Evolutionary conservation across 768 basidiomycete species (phyloP), one percentile per base, ranked within the genome.

Genomic region (Leccinum subtestaceum): DNA sequence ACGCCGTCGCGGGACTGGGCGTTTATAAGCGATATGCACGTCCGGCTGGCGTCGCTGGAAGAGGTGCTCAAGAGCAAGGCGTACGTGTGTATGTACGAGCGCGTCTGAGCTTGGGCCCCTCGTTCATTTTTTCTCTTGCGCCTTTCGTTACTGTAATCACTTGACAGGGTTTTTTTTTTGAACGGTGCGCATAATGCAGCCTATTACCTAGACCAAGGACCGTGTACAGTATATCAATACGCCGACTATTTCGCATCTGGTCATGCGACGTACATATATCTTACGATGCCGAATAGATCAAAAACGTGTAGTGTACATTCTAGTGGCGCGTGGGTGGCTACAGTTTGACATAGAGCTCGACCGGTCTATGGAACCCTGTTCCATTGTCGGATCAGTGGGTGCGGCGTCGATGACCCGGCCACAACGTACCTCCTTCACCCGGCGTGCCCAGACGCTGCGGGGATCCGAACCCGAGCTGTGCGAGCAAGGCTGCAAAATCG

Each of bases 51-150:
- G 10, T 84, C 87, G 46, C 71, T 96, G 51, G 92, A 95, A 47
- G 95, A 97, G 70, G 95, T 97, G 3, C 77, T 97, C 68, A 89
- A 87, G 72, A 87, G 88, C 59, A 95, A 91, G 72, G 94, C 95
- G 36, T 98, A 97, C 72, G 82, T 97, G 52, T 93, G 93, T 75
- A 94, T 95, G 87, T 93, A 93, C 69, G 91, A 93, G 76, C 81
- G 88, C 55, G 77, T 88, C 66, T 87, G 61, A 72, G n/a, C 17
- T n/a, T n/a, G 36, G 15, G 15, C 38, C 38, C 38, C 38, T 40
- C 17, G 8, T 51, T 21, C 29, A 13, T 43, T 36, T 45, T 45
- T 13, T n/a, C 21, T 10, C 27, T 7, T 40, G 23, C 11, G n/a
- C n/a, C 1, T 34, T 36, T 36, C n/a, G 45, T 9, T 46, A 45